Evolutionary conservation across 306 rosid species (phyloP).

Genomic region (Prunus kanzakura): DNA sequence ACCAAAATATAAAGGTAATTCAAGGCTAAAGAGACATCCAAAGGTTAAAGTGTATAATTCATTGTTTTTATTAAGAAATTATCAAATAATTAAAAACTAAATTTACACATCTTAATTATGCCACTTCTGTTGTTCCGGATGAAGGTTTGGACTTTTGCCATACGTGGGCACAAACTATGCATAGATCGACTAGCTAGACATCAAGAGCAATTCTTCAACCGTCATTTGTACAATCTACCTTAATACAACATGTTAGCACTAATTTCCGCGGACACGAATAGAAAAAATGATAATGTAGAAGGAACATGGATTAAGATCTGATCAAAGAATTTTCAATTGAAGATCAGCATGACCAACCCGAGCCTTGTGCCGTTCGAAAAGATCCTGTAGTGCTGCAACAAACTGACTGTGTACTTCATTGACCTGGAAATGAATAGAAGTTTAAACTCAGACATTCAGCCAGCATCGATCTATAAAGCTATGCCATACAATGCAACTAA

Average conservation of each 20-base stretch:
- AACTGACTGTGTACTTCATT: conserved; percentile 52
- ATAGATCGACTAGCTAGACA: not conserved
- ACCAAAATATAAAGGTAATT: not conserved
- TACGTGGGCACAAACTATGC: not conserved
- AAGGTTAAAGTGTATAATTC: not conserved
- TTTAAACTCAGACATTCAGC: not conserved
- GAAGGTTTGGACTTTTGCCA: not conserved
- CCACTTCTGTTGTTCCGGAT: not conserved
- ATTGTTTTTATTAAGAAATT: not conserved
- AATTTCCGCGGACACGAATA: not conserved
- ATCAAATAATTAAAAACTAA: too few species aligned
- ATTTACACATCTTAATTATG: not conserved
- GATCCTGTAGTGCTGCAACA: conserved; percentile 67
- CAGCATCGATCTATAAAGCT: not conserved
- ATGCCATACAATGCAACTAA: not conserved
- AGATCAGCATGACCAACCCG: conserved; percentile 64
- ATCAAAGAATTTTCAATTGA: conserved; percentile 64
- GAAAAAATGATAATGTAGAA: not conserved
- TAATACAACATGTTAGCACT: not conserved
- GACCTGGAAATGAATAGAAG: conserved; percentile 41
- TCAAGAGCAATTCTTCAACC: not conserved
- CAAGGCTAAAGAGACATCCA: not conserved
- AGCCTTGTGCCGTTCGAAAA: conserved; percentile 79
- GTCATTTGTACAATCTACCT: not conserved
- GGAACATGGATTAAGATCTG: not conserved